These are phyloP conservation scores for Sonneratia caseolaris DNA, from an alignment of 345 rosid species.

Conservation along the genomic window DNA sequence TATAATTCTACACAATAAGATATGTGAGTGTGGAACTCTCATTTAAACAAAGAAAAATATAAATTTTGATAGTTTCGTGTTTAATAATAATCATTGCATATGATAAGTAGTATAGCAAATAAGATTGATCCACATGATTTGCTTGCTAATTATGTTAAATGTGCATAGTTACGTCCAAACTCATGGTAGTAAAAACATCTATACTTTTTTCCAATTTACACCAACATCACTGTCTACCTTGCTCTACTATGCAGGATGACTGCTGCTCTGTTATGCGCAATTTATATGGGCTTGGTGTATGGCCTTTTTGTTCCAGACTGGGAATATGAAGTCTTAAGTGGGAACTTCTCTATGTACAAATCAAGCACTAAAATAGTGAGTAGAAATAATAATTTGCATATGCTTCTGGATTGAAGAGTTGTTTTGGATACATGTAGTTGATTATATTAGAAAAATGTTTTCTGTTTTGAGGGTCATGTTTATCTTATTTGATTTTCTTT, in stretches of 20 bases:
- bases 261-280: conserved; percentile 24
- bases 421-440: not conserved
- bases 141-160: not conserved
- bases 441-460: not conserved
- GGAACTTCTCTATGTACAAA: conserved; percentile 12
- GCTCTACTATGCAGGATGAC: conserved; percentile 32
- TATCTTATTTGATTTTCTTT: not conserved
- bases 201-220: not conserved
- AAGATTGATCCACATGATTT: too few species aligned
- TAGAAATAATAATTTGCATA: conserved; percentile 11
- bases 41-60: too few species aligned
- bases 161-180: not conserved
- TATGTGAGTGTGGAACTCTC: too few species aligned
- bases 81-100: too few species aligned
- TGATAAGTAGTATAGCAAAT: too few species aligned
- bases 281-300: conserved; percentile 36
- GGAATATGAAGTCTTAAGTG: conserved; percentile 31
- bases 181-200: not conserved
- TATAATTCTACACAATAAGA: too few species aligned
- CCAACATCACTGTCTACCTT: conserved; percentile 2
- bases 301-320: conserved; percentile 53
- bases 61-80: too few species aligned
- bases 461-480: not conserved
- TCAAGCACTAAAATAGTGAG: conserved; percentile 32
- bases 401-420: not conserved